These are phyloP conservation scores for Piper longum DNA, from an alignment of 164 flowering plant genomes.

Conservation along the genomic window DNA sequence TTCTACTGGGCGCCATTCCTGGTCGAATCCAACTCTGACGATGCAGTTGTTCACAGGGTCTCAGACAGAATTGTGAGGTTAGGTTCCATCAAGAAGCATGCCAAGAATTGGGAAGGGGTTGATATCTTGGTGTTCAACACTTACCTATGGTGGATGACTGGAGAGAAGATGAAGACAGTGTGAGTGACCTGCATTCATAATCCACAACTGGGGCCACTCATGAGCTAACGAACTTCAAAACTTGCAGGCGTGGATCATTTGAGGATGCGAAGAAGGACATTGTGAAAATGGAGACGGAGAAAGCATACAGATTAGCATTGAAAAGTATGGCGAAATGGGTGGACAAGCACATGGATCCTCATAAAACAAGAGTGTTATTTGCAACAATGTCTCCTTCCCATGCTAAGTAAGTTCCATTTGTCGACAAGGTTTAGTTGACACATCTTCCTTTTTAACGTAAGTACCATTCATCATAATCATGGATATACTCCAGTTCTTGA, in stretches of 20 bases:
- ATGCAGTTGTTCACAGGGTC: slow-evolving; percentile 40
- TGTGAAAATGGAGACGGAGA: slow-evolving; percentile 31
- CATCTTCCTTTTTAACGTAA: neutral
- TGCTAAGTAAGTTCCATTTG: slow-evolving; percentile 16
- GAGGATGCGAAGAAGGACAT: slow-evolving; percentile 29
- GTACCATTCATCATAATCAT: too few relatives aligned
- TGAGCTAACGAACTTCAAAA: neutral
- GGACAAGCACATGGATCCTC: slow-evolving; percentile 32
- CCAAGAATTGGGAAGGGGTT: slow-evolving; percentile 54
- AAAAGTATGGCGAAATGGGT: slow-evolving; percentile 76
- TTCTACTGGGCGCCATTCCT: slow-evolving; percentile 85
- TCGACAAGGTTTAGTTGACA: neutral
- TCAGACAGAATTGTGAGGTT: slow-evolving; percentile 41
- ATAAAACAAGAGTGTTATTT: slow-evolving; percentile 52
- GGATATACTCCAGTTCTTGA: too few relatives aligned
- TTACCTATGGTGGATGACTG: slow-evolving; percentile 78
- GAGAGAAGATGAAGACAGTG: slow-evolving; percentile 42
- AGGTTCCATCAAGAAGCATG: slow-evolving; percentile 54
- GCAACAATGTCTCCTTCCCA: slow-evolving; percentile 71
- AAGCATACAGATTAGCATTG: slow-evolving; percentile 50
- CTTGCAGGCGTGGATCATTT: slow-evolving; percentile 39
- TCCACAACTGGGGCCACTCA: neutral
- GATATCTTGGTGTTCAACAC: slow-evolving; percentile 67
- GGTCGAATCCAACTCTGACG: slow-evolving; percentile 82
- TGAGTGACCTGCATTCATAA: slow-evolving; percentile 19